Evolutionary conservation across 2,329 filamentous ascomycete species (phyloP).

Genomic region (Akanthomyces lecanii): DNA sequence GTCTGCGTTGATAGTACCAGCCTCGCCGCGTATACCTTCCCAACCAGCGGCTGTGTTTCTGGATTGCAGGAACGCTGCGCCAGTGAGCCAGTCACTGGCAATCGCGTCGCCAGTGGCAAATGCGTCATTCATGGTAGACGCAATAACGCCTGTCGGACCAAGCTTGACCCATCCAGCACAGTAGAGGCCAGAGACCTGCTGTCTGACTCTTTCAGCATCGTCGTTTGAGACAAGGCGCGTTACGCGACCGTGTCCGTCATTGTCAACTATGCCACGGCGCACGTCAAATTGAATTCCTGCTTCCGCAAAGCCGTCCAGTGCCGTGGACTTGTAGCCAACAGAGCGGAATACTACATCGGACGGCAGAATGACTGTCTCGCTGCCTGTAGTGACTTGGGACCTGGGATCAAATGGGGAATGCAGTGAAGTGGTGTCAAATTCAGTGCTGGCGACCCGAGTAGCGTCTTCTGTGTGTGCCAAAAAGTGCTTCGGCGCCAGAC

Average conservation of each 20-base stretch:
- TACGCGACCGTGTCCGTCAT: constrained; percentile 76
- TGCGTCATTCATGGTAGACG: constrained; percentile 91
- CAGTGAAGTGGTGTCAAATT: constrained; percentile 61
- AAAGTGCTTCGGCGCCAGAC: constrained; percentile 73
- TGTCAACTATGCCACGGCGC: constrained; percentile 69
- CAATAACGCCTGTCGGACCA: constrained; percentile 92
- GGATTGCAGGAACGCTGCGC: constrained; percentile 36
- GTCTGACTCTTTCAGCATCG: constrained; percentile 32
- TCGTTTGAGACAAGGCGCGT: constrained; percentile 33
- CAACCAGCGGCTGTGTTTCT: constrained; percentile 52
- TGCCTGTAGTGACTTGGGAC: constrained; percentile 46
- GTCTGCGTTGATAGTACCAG: constrained; percentile 47
- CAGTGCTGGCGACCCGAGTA: constrained; percentile 56
- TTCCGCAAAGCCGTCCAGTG: constrained; percentile 69
- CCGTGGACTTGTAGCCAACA: constrained; percentile 86
- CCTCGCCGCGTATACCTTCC: constrained; percentile 66
- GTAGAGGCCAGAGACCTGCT: constrained; percentile 67
- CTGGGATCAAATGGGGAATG: constrained; percentile 50
- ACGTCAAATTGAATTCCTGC: constrained; percentile 76
- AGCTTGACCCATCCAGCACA: constrained; percentile 96
- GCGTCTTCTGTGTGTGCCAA: constrained; percentile 43
- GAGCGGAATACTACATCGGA: constrained; percentile 80
- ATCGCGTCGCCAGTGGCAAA: constrained; percentile 86
- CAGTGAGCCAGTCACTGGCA: constrained; percentile 64
- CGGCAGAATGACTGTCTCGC: constrained; percentile 49